Evolutionary conservation across 805 yeast genomes (phyloP).

Genomic region (Grigorovia transvaalensis): DNA sequence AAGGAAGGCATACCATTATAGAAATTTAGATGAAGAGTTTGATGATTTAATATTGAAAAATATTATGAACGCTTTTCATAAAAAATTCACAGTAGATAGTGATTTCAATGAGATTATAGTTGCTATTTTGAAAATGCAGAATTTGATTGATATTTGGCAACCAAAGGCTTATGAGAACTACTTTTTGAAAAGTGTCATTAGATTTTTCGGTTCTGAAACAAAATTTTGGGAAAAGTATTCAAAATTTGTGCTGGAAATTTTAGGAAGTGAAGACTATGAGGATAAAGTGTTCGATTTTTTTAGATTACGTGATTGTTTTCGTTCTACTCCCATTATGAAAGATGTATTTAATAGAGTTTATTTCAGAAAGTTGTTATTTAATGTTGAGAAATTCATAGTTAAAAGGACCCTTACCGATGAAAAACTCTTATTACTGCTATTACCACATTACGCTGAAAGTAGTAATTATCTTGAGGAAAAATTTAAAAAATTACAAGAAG

Average conservation of each 20-base stretch:
- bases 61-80: neutral
- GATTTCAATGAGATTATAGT: neutral
- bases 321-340: neutral
- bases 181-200: neutral
- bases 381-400: neutral
- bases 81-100: neutral
- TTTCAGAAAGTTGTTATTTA: neutral
- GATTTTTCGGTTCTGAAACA: neutral
- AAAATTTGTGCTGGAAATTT: neutral
- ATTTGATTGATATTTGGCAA: neutral
- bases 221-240: neutral
- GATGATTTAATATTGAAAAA: neutral
- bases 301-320: too few relatives aligned
- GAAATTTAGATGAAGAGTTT: neutral
- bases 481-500: neutral
- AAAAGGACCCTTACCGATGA: neutral
- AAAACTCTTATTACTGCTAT: too few relatives aligned
- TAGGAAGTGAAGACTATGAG: neutral
- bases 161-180: neutral
- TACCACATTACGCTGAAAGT: neutral
- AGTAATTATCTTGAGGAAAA: neutral
- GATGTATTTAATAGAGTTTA: neutral
- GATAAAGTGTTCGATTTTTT: neutral
- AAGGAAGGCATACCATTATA: neutral
- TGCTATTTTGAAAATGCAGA: too few relatives aligned